Percentiles rank a stretch among this genome's conserved stretches.
Evolutionary conservation across 176 grass and related monocot genomes (phyloP).

Genomic region (Stipa capillata): DNA sequence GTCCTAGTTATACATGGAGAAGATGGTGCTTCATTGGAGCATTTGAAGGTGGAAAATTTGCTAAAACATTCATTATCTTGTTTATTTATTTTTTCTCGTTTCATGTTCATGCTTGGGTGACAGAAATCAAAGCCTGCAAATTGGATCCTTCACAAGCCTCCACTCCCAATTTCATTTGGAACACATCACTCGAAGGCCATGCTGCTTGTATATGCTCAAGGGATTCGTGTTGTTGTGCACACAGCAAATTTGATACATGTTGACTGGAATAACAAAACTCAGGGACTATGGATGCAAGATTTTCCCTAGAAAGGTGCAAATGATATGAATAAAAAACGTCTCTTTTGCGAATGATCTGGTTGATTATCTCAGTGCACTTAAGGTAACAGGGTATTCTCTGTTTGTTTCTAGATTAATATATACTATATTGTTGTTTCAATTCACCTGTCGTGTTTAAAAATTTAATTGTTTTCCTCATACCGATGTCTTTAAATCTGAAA

Average conservation of each 20-base stretch:
- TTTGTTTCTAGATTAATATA: conserved; percentile 26
- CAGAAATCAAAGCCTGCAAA: conserved; percentile 64
- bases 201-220: conserved; percentile 82
- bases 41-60: conserved; percentile 38
- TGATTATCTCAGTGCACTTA: conserved; percentile 78
- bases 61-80: background rate
- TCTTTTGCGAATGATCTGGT: conserved; percentile 80
- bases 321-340: conserved; percentile 29
- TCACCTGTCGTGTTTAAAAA: background rate
- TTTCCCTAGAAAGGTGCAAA: conserved; percentile 81
- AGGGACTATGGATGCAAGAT: conserved; percentile 94
- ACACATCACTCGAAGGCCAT: conserved; percentile 98
- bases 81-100: conserved; percentile 23
- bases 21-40: conserved; percentile 62
- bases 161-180: conserved; percentile 92
- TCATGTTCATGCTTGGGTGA: conserved; percentile 21
- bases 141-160: conserved; percentile 85
- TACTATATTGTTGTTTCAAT: background rate
- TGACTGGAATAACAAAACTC: conserved; percentile 98
- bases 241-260: conserved; percentile 96
- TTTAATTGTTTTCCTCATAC: background rate
- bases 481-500: background rate
- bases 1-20: conserved; percentile 88
- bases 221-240: conserved; percentile 85
- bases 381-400: conserved; percentile 41